Evolutionary conservation across 2,329 filamentous ascomycete species (phyloP).

Genomic region (Fusarium acutatum): DNA sequence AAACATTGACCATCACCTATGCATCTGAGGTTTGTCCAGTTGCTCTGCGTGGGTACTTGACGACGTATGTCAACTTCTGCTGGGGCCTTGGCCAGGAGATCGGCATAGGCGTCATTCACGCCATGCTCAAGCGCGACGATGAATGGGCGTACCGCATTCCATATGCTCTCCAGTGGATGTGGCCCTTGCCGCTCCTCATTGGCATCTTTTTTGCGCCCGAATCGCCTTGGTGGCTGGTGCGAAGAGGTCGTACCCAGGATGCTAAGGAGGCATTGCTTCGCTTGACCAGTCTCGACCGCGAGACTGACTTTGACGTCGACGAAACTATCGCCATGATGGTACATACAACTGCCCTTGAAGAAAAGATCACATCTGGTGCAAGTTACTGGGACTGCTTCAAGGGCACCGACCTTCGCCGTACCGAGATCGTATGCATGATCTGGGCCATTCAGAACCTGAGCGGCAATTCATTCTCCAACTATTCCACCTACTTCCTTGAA

Average conservation of each 20-base stretch:
- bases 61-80: slow-evolving; percentile 80
- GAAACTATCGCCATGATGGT: slow-evolving; percentile 94
- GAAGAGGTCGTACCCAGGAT: slow-evolving; percentile 69
- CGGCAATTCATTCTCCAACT: slow-evolving; percentile 72
- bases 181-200: slow-evolving; percentile 72
- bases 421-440: slow-evolving; percentile 72
- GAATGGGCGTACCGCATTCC: slow-evolving; percentile 77
- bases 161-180: slow-evolving; percentile 81
- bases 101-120: slow-evolving; percentile 76
- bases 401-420: slow-evolving; percentile 79
- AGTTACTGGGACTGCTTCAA: slow-evolving; percentile 86
- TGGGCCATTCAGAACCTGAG: slow-evolving; percentile 72
- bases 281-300: slow-evolving; percentile 68
- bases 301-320: slow-evolving; percentile 80
- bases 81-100: slow-evolving; percentile 81
- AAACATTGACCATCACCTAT: slow-evolving; percentile 69
- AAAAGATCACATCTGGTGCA: slow-evolving; percentile 76
- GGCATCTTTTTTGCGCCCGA: slow-evolving; percentile 75
- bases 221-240: slow-evolving; percentile 80
- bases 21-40: slow-evolving; percentile 78
- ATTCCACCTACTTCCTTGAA: slow-evolving; percentile 70
- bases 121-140: slow-evolving; percentile 70
- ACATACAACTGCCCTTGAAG: slow-evolving; percentile 83
- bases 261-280: slow-evolving; percentile 73
- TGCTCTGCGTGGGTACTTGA: slow-evolving; percentile 74